Percentiles rank a stretch among this genome's conserved stretches.
Conservation (phyloP, 2,329 filamentous ascomycete genomes). For the Pyrenochaeta sp. region DNA sequence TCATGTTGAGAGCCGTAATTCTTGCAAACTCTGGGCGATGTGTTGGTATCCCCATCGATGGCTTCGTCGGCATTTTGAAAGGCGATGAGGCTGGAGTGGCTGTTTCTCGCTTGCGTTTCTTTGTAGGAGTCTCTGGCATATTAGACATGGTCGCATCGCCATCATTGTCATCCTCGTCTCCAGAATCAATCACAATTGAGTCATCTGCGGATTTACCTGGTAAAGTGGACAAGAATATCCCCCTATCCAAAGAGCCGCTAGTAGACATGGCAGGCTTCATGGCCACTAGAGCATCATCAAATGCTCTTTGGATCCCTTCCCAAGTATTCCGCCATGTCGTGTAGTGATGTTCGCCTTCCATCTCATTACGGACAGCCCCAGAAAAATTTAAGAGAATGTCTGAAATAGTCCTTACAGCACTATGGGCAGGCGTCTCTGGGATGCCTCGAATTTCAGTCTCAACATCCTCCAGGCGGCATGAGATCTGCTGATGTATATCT, state of each 20-base stretch:
- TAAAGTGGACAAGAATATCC: constrained; percentile 12
- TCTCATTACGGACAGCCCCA: constrained; percentile 60
- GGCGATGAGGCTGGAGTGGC: constrained; percentile 5
- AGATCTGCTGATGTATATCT: constrained; percentile 54
- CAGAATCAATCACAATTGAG: constrained; percentile 30
- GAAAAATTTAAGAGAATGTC: constrained; percentile 67
- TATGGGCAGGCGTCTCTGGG: constrained; percentile 70
- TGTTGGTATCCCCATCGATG: background rate
- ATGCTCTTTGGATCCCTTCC: constrained; percentile 58
- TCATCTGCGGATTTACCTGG: constrained; percentile 20
- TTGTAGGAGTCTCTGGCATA: constrained; percentile 31
- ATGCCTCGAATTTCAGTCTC: constrained; percentile 64
- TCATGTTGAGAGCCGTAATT: background rate
- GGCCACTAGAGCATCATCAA: constrained; percentile 55
- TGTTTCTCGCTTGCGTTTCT: constrained; percentile 40
- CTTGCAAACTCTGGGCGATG: background rate
- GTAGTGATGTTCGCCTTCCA: constrained; percentile 59
- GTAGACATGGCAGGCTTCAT: constrained; percentile 38
- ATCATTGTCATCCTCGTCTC: constrained; percentile 18
- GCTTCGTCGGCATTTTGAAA: background rate
- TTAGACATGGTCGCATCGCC: background rate
- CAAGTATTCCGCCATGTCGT: constrained; percentile 56
- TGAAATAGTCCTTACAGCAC: constrained; percentile 72
- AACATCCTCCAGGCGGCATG: constrained; percentile 60
- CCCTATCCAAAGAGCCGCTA: constrained; percentile 16